Percentiles rank a stretch among this genome's conserved stretches.
Conservation (phyloP, 768 basidiomycete genomes). For the Boletus edulis region DNA sequence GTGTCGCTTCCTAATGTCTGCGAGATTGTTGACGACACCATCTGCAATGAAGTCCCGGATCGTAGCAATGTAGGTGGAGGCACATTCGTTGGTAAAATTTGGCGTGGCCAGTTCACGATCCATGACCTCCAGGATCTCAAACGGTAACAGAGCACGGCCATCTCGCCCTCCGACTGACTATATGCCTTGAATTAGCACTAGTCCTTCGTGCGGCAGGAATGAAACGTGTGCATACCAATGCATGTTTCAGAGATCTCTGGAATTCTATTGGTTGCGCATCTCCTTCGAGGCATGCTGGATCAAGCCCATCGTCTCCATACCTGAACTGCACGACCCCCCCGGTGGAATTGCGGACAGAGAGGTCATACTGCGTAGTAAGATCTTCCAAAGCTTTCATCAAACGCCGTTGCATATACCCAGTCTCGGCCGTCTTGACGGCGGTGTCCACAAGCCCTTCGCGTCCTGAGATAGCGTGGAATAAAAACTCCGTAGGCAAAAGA, state of each 20-base stretch:
- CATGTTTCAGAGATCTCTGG: constrained; percentile 82
- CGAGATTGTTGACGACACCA: constrained; percentile 64
- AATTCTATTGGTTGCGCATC: constrained; percentile 94
- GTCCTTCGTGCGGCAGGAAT: neutral
- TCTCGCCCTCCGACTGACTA: constrained; percentile 63
- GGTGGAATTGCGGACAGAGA: constrained; percentile 90
- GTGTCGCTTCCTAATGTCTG: constrained; percentile 60
- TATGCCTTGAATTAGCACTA: constrained; percentile 3
- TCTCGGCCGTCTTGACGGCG: constrained; percentile 99
- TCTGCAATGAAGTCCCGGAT: constrained; percentile 70
- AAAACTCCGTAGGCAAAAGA: constrained; percentile 88
- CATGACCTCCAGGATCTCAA: constrained; percentile 75
- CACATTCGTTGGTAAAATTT: constrained; percentile 69
- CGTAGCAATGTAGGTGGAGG: constrained; percentile 63
- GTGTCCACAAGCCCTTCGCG: constrained; percentile 99
- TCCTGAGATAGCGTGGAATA: constrained; percentile 99
- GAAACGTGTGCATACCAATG: constrained; percentile 48
- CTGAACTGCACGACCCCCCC: constrained; percentile 96
- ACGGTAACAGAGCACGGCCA: constrained; percentile 75
- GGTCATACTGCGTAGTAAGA: constrained; percentile 92
- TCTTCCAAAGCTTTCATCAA: constrained; percentile 99
- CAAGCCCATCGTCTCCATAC: constrained; percentile 96
- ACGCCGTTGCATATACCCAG: constrained; percentile 98
- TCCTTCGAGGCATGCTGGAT: constrained; percentile 94
- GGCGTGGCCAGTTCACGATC: constrained; percentile 56